Evolutionary conservation across 2,329 filamentous ascomycete genomes (phyloP), one percentile per base, ranked within the genome.

Genomic region (Botrytis pseudocinerea): DNA sequence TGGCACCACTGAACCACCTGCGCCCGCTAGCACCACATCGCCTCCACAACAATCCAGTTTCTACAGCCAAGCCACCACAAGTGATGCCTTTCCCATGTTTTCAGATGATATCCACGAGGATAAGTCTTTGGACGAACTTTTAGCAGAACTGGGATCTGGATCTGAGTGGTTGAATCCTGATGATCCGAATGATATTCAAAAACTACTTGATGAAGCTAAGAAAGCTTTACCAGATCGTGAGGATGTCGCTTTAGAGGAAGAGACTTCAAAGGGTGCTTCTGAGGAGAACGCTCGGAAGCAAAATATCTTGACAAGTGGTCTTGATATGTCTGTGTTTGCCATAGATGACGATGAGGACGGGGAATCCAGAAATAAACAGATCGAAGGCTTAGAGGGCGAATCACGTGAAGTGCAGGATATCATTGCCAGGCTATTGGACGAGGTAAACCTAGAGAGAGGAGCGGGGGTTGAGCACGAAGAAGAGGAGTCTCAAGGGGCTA

Each of bases 261-360:
- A 72, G 28, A 2, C 69, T 18, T 46, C 54, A 22, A 44, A 60
- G 16, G 25, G 73, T 68, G 25, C 40, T 35, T 59, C 54, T 4
- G 28, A 48, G 38, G 22, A 61, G 10, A 18, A 62, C 18, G 4
- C n/a, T 2, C 20, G 40, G 9, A 76, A 84, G 82, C 28, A 83
- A 72, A 76, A 83, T 79, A 5, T 83, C 81, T 44, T 80, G 57
- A 77, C 76, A 4, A 74, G 75, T 54, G 77, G 78, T 73, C 74
- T 81, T 8, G 79, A 81, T 73, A 77, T 81, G 77, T 79, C 78
- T 40, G 76, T 76, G 25, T 81, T 80, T 73, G 73, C 75, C 80
- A 80, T 84, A 83, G 74, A 84, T 83, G 69, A 85, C 78, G 74
- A 84, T 82, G 61, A 84, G 73, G 76, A 84, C 76, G 73, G 82